Conservation (phyloP, 2,329 filamentous ascomycete genomes). For the Pseudogymnoascus sp. region DNA sequence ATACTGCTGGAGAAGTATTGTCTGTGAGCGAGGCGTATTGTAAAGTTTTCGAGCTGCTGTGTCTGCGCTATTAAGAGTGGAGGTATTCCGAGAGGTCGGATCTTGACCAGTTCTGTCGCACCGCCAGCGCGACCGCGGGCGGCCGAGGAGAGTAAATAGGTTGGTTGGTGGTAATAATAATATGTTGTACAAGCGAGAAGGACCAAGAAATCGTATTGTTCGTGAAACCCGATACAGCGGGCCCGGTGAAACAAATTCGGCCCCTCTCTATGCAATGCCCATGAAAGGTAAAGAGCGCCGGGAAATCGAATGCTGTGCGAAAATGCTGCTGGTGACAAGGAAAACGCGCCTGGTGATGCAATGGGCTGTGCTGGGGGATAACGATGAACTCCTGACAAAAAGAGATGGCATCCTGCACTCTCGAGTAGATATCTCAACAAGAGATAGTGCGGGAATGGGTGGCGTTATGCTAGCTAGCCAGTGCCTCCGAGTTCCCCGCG, state of each 20-base stretch:
- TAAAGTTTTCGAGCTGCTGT: neutral
- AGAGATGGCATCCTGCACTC: neutral
- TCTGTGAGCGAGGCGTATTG: neutral
- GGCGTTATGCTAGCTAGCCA: neutral
- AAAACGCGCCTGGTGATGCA: neutral
- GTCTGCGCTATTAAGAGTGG: neutral
- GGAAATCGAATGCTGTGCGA: neutral
- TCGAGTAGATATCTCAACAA: neutral
- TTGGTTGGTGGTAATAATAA: conserved; percentile 1
- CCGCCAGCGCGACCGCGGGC: neutral
- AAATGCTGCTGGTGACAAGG: neutral
- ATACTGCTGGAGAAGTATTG: neutral
- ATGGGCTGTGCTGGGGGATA: conserved; percentile 4
- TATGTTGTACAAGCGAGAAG: neutral
- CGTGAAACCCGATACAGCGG: neutral
- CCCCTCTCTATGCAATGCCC: neutral
- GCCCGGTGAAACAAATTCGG: neutral
- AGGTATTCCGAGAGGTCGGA: neutral
- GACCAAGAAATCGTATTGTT: neutral
- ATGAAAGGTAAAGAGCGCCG: neutral
- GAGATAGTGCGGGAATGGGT: neutral
- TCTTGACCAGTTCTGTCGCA: neutral
- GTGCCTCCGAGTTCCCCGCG: conserved; percentile 28
- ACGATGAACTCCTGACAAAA: conserved; percentile 4
- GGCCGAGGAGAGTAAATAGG: neutral